phyloP scores from a whole-genome alignment of 768 basidiomycete genomes.

The Lactifluus pinguis region DNA sequence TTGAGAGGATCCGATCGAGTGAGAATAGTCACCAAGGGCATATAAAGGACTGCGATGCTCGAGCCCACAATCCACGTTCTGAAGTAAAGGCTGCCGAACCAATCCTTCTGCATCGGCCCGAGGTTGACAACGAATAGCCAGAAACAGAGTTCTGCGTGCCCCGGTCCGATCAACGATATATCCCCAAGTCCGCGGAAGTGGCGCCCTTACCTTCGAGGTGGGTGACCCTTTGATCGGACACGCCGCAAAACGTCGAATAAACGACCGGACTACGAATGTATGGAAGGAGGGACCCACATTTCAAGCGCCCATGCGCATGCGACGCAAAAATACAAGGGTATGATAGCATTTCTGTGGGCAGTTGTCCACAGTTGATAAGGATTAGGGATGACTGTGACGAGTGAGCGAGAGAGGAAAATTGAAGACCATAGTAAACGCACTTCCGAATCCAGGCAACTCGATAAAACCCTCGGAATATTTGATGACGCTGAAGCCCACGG shows the following conservation, averaged over 20 bases:
- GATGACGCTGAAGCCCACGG: constrained; percentile 57
- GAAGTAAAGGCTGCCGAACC: constrained; percentile 73
- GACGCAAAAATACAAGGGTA: constrained; percentile 58
- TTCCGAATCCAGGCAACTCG: constrained; percentile 34
- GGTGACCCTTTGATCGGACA: constrained; percentile 47
- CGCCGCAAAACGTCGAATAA: not conserved
- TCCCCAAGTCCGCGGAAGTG: not conserved
- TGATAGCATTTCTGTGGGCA: constrained; percentile 37
- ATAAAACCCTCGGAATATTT: constrained; percentile 67
- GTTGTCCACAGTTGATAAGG: constrained; percentile 54
- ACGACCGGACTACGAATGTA: not conserved
- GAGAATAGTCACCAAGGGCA: constrained; percentile 63
- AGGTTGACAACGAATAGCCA: constrained; percentile 79
- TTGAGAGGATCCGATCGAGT: constrained; percentile 50
- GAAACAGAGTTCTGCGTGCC: constrained; percentile 62
- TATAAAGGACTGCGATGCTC: constrained; percentile 44
- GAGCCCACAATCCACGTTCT: constrained; percentile 66
- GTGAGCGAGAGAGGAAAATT: not conserved
- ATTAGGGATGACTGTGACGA: constrained; percentile 47
- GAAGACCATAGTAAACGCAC: constrained; percentile 25
- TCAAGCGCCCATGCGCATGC: constrained; percentile 66
- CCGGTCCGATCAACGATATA: not conserved
- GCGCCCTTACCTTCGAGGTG: constrained; percentile 61
- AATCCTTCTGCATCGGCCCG: constrained; percentile 45
- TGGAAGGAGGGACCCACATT: constrained; percentile 39